Percentiles rank a stretch among this genome's conserved stretches.
phyloP scores from a whole-genome alignment of 352 stramenopile genomes.

The Phytophthora fragariae region DNA sequence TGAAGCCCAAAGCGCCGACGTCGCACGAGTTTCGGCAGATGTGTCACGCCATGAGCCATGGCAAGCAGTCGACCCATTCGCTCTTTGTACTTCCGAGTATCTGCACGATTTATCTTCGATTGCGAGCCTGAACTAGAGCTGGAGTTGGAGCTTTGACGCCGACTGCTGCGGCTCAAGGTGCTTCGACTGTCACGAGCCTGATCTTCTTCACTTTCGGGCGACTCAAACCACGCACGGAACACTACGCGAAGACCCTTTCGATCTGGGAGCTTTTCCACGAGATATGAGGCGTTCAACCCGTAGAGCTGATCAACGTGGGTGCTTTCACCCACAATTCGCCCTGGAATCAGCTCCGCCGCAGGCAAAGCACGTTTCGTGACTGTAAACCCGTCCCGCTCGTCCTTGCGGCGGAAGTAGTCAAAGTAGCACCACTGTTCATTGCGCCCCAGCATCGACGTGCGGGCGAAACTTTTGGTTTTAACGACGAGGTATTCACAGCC shows the following conservation, averaged over 20 bases:
- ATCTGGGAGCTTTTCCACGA: constrained; percentile 5
- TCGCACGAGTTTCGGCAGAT: background rate
- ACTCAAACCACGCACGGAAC: constrained; percentile 21
- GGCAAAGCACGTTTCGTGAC: constrained; percentile 23
- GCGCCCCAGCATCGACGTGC: constrained; percentile 9
- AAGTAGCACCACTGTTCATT: constrained; percentile 42
- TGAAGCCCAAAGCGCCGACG: background rate
- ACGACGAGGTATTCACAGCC: constrained; percentile 17
- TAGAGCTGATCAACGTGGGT: constrained; percentile 24
- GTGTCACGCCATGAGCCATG: background rate
- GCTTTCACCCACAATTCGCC: background rate
- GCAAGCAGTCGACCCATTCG: background rate
- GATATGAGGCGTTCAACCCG: constrained; percentile 25
- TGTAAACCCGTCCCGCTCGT: constrained; percentile 13
- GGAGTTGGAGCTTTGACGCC: background rate
- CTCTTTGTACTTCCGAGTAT: background rate
- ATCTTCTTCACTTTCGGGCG: background rate
- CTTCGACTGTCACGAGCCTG: background rate
- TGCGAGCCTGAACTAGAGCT: background rate
- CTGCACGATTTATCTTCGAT: background rate
- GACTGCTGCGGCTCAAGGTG: background rate
- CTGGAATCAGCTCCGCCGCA: background rate
- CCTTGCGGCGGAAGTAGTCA: constrained; percentile 22
- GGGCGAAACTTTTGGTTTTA: constrained; percentile 35
- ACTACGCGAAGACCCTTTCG: constrained; percentile 12